Evolutionary conservation across 306 rosid genomes (phyloP), one percentile per base, ranked within the genome.

Genomic region (Notholithocarpus densiflorus): DNA sequence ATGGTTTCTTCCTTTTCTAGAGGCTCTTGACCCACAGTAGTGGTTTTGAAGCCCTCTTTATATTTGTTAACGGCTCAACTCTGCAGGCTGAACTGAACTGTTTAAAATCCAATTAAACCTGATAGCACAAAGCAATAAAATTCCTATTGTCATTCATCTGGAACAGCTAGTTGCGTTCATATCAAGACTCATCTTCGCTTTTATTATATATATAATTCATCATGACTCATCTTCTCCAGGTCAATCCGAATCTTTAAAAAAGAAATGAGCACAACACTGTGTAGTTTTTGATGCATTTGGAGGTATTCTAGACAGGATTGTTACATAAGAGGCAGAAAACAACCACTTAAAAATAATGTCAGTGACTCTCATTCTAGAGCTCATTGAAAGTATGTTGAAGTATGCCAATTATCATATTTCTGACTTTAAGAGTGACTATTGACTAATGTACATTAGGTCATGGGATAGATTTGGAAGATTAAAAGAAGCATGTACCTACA

Each of bases 401-500:
- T 26, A 26, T 3, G n/a, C 37, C 27, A 21, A 61, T 26, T 61
- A 27, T 26, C 68, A 62, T 62, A 62, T 37, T 37, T 37, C 37
- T 27, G 8, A 11, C 23, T 27, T 23, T 23, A 26, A 11, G 31
- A 23, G 65, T 23, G 27, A 23, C 17, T 21, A 23, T 34, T 34
- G 40, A 34, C 9, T 34, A 34, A 59, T 15, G 17, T 12, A 14
- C 19, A 5, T 14, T 26, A 61, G 43, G 43, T 37, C 56, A 61
- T 69, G 79, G 19, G 45, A 79, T 31, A 76, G 68, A 76, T 83
- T 75, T 79, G 62, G 82, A 84, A 83, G 75, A 88, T 91, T 86
- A 86, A 83, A 89, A 78, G 81, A 86, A 91, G 84, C 85, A 86
- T 95, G 87, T 93, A 95, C 98, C 98, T 91, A 95, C 99, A 95